Evolutionary conservation across 2,329 filamentous ascomycete species (phyloP), one percentile per base, ranked within the genome.

Genomic region (Nemania bipapillata): DNA sequence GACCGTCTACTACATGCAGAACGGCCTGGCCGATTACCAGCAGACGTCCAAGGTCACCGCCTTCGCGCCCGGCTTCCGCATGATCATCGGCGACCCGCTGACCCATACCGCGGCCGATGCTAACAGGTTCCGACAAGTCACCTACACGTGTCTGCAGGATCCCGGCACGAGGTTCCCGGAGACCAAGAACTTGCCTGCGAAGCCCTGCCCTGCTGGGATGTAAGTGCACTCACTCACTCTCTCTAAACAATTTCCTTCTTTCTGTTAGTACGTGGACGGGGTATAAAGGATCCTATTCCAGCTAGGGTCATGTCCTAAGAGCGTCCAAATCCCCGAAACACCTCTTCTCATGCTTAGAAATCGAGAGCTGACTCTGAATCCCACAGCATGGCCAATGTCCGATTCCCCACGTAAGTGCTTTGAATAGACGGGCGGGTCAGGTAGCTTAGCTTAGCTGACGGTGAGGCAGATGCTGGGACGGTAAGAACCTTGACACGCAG

Each of bases 321-420:
- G 2, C 9, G 6, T 15, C 5, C 15, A 53, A 11, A 8, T 17
- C 17, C 20, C n/a, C 9, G 1, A 22, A 1, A n/a, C n/a, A 37
- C 9, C 22, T 32, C 35, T 24, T 22, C 32, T 26, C 40, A 24
- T 4, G n/a, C 26, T 55, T 11, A 11, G 37, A 55, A 62, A 28
- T 20, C 28, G 53, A 63, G 40, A 30, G 17, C 52, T 63, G 30
- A 56, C 61, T 30, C 30, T 9, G 17, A 24, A 30, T 40, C 7
- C 28, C 32, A 6, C 11, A 63, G 61, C 64, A 80, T 82, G 70
- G 81, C 81, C 4, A 84, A 81, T 28, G 77, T 83, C 28, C 80
- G 79, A 3, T 84, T 84, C 70, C 82, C 82, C 1, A 81, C 80
- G 83, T 86, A 12, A 86, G 89, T 72, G 88, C n/a, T 8, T 6